A percentile compares a stretch with the other conserved stretches of the same genome.
These are phyloP conservation scores for Trichosporon sp. DNA, from an alignment of 1,284 basidiomycete genomes.

Conservation along the genomic window DNA sequence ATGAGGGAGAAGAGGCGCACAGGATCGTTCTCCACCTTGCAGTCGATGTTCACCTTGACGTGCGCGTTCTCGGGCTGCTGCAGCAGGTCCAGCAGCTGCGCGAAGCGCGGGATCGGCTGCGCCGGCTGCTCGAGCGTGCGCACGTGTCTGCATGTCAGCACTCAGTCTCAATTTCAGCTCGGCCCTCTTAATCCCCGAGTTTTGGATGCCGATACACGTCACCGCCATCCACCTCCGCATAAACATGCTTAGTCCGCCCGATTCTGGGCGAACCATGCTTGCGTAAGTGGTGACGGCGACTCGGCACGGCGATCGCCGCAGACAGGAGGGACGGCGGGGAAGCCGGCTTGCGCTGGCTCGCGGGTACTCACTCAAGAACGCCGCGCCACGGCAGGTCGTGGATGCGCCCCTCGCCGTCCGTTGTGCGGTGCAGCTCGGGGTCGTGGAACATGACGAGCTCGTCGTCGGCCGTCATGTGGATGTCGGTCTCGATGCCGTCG, in stretches of 20 bases:
- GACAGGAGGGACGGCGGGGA: neutral
- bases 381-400: constrained; percentile 52
- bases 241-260: neutral
- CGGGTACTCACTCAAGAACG: constrained; percentile 42
- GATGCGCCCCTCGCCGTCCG: constrained; percentile 55
- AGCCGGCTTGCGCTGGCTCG: neutral
- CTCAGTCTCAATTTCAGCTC: neutral
- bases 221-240: neutral
- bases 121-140: constrained; percentile 74
- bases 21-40: constrained; percentile 87
- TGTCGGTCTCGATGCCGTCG: constrained; percentile 95
- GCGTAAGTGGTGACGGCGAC: neutral
- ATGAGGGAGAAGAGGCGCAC: constrained; percentile 80
- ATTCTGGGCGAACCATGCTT: neutral
- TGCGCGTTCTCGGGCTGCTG: constrained; percentile 62
- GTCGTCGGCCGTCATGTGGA: constrained; percentile 86
- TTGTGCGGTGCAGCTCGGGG: constrained; percentile 59
- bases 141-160: constrained; percentile 55
- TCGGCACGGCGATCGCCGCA: neutral
- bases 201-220: neutral
- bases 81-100: constrained; percentile 71
- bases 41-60: constrained; percentile 69
- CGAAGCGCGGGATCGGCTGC: constrained; percentile 83
- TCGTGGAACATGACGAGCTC: constrained; percentile 96
- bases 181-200: neutral